Base-by-base conservation (phyloP, 2,329 filamentous ascomycete species). In the Penicillium sp. region DNA sequence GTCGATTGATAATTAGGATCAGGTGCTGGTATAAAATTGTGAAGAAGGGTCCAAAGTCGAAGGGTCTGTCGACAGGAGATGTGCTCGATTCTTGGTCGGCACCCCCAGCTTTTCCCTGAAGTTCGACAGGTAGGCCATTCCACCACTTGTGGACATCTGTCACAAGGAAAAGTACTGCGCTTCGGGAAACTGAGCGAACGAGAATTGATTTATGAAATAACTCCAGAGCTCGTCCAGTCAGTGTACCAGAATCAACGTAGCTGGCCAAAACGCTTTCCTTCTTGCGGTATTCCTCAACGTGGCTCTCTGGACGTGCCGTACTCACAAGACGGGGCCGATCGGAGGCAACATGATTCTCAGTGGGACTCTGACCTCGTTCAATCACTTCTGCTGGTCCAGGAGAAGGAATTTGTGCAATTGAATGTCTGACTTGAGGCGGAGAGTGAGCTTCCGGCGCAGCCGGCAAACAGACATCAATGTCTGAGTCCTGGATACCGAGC, bases 401-500 rank as follows among this genome's bases (percentile, higher is more conserved):
- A 61, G 60, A 11, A 60, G 63, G 56, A 1, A 54, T 51, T 37
- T 37, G 39, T n/a, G 16, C 35, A 14, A 39, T 49, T 19, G 31
- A 37, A 13, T 33, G 36, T 27, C 39, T 50, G 35, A 56, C 55
- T 9, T 44, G 46, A 3, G 62, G 61, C 13, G 69, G 64, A 66
- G 75, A 68, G 72, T 75, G 68, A 59, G 78, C n/a, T 63, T 79
- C 59, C 74, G 81, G 64, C 65, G 62, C 62, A 72, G 65, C 75
- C 70, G 71, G 83, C 77, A 77, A 79, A 78, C 70, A 84, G 11
- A 78, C 76, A 50, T 78, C 75, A 40, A 77, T 73, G 61, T 78
- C 75, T 5, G 74, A 77, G 60, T 78, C 76, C 53, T 78, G 76
- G 24, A 77, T 75, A 22, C 74, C 75, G 24, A 78, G 72, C 2